Percentiles rank a stretch among this genome's conserved stretches.
Evolutionary conservation across 75 land plant species (phyloP).

Genomic region (Picea sitchensis): DNA sequence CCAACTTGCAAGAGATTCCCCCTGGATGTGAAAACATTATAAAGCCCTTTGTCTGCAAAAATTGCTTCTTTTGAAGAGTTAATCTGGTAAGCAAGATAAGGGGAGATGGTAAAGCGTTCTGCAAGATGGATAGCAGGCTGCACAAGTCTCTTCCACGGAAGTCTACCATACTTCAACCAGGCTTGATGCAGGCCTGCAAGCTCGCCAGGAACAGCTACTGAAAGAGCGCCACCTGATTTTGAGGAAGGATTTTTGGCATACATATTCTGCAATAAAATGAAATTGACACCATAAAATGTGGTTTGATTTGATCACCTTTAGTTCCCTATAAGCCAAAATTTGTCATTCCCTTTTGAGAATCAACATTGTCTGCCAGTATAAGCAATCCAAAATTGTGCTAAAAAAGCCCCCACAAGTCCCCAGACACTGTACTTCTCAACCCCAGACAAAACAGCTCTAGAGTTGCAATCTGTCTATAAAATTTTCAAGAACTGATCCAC

Average conservation of each 20-base stretch:
- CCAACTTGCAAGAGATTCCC: conserved; percentile 55
- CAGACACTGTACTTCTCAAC: conserved; percentile 2
- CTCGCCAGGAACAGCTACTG: conserved; percentile 80
- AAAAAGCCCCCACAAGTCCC: neutral
- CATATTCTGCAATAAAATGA: conserved; percentile 54
- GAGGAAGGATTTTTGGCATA: conserved; percentile 39
- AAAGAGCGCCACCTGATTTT: conserved; percentile 49
- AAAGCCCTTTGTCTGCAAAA: conserved; percentile 50
- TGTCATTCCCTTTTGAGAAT: neutral
- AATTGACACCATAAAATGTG: neutral
- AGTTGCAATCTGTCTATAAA: neutral
- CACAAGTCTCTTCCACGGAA: conserved; percentile 68
- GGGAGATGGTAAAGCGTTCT: conserved; percentile 55
- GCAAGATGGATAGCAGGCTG: conserved; percentile 62
- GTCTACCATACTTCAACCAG: conserved; percentile 63
- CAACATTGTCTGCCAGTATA: neutral
- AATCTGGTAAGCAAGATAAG: conserved; percentile 63
- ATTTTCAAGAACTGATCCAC: neutral
- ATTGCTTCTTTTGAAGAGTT: conserved; percentile 23
- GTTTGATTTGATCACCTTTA: neutral
- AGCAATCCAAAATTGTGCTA: too few relatives aligned
- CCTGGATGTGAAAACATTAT: conserved; percentile 40
- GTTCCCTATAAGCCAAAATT: neutral
- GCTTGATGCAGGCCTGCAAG: conserved; percentile 62
- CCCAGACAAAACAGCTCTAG: neutral